Conservation (phyloP, 2,329 filamentous ascomycete genomes). For the Botrytis fragariae region DNA sequence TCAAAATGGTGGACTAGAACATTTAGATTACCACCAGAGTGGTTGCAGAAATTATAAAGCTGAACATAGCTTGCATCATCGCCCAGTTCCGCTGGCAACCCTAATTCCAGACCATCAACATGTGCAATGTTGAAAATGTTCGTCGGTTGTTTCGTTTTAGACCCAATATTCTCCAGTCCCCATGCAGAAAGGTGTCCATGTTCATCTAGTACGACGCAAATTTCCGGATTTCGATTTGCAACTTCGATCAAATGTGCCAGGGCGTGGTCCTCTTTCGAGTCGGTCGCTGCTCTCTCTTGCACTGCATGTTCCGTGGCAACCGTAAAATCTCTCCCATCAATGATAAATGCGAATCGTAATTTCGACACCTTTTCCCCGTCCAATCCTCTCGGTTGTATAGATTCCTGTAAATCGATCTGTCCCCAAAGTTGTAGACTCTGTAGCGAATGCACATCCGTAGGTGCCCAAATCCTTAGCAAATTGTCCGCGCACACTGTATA, state of each 20-base stretch:
- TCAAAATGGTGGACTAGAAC: slow-evolving; percentile 82
- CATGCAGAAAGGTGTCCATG: slow-evolving; percentile 84
- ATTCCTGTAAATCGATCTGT: slow-evolving; percentile 70
- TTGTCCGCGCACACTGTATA: slow-evolving; percentile 87
- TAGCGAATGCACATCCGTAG: slow-evolving; percentile 67
- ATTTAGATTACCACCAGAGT: slow-evolving; percentile 61
- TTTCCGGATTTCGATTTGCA: slow-evolving; percentile 79
- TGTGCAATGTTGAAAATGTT: slow-evolving; percentile 86
- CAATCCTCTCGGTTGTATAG: slow-evolving; percentile 52
- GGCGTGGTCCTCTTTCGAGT: slow-evolving; percentile 62
- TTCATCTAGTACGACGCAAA: slow-evolving; percentile 84
- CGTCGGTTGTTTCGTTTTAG: slow-evolving; percentile 61
- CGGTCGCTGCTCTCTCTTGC: slow-evolving; percentile 50
- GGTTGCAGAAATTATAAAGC: slow-evolving; percentile 70
- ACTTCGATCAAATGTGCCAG: slow-evolving; percentile 83
- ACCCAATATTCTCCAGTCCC: slow-evolving; percentile 84
- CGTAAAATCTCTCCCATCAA: slow-evolving; percentile 78
- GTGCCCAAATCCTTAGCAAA: slow-evolving; percentile 78
- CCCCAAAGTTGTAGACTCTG: slow-evolving; percentile 78
- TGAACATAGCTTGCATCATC: slow-evolving; percentile 55
- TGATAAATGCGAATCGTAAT: slow-evolving; percentile 71
- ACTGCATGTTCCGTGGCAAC: slow-evolving; percentile 75
- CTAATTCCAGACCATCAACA: slow-evolving; percentile 58
- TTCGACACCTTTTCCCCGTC: slow-evolving; percentile 28
- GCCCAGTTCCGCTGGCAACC: slow-evolving; percentile 32